These are phyloP conservation scores for Golubevia sp. DNA, from an alignment of 1,284 basidiomycete genomes.

Conservation along the genomic window DNA sequence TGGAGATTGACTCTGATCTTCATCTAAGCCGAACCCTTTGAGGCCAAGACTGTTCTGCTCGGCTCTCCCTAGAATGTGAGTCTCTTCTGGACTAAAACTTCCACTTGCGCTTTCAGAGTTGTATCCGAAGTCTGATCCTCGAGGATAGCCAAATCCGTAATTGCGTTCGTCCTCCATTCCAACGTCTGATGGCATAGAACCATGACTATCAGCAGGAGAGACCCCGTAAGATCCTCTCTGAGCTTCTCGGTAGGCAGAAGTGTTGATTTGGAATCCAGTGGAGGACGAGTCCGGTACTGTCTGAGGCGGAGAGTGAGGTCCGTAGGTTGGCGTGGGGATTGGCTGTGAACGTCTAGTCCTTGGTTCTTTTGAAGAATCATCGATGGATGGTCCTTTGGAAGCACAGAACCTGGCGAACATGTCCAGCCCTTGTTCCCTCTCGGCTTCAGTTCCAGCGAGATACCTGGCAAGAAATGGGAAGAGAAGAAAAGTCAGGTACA, in stretches of 20 bases:
- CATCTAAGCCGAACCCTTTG: background rate
- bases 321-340: background rate
- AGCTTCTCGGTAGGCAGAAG: background rate
- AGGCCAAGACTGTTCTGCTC: background rate
- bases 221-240: background rate
- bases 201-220: slow-evolving; percentile 3
- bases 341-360: background rate
- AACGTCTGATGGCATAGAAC: slow-evolving; percentile 41
- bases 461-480: slow-evolving; percentile 12
- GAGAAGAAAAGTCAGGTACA: no score
- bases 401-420: slow-evolving; percentile 43
- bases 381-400: no score
- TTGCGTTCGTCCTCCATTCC: slow-evolving; percentile 19
- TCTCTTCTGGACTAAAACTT: background rate
- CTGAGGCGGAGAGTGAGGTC: background rate
- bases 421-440: slow-evolving; percentile 52
- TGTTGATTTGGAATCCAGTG: background rate
- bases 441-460: slow-evolving; percentile 34
- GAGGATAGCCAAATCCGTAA: slow-evolving; percentile 1
- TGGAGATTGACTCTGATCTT: background rate
- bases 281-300: background rate
- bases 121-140: background rate
- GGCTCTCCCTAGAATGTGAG: no score
- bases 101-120: background rate
- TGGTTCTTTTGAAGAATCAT: no score